These are phyloP conservation scores for Ampelomyces quisqualis DNA, from an alignment of 2,329 filamentous ascomycete genomes.

Conservation along the genomic window DNA sequence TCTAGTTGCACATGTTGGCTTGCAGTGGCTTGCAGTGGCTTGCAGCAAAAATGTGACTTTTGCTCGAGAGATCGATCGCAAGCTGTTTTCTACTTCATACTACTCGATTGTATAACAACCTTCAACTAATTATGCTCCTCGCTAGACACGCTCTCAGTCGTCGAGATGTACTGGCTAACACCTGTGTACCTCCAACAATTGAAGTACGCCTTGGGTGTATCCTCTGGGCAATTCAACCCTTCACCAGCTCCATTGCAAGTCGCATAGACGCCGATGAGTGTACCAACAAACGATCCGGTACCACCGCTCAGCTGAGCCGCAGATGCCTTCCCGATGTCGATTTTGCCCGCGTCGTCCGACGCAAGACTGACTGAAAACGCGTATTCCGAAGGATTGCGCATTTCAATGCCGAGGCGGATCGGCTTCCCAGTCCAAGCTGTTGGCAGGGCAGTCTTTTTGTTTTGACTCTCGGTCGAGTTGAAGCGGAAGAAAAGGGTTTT, in stretches of 20 bases:
- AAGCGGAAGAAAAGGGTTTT: slow-evolving; percentile 44
- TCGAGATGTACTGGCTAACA: slow-evolving; percentile 3
- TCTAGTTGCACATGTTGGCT: too few relatives aligned
- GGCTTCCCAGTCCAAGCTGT: not conserved
- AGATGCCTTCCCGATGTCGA: slow-evolving; percentile 9
- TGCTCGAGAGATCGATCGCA: too few relatives aligned
- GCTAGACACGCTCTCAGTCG: not conserved
- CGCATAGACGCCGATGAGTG: slow-evolving; percentile 54
- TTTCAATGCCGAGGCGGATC: slow-evolving; percentile 37
- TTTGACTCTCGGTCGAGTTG: slow-evolving; percentile 32
- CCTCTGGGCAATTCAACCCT: slow-evolving; percentile 11
- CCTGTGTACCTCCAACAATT: slow-evolving; percentile 50
- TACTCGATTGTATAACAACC: too few relatives aligned
- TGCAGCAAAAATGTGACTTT: too few relatives aligned
- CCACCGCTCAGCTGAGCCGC: slow-evolving; percentile 13
- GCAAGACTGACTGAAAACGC: slow-evolving; percentile 1
- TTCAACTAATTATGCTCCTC: not conserved
- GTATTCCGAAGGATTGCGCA: slow-evolving; percentile 5
- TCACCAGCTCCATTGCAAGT: slow-evolving; percentile 52
- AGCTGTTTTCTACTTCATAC: too few relatives aligned
- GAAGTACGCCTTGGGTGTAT: slow-evolving; percentile 50
- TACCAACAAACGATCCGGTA: slow-evolving; percentile 40
- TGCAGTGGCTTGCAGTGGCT: too few relatives aligned
- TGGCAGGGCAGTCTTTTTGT: slow-evolving; percentile 31
- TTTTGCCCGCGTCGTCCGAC: not conserved